Percentiles rank a stretch among this genome's conserved stretches.
phyloP scores from a whole-genome alignment of 2,329 filamentous ascomycete species.

The Byssochlamys sp. region DNA sequence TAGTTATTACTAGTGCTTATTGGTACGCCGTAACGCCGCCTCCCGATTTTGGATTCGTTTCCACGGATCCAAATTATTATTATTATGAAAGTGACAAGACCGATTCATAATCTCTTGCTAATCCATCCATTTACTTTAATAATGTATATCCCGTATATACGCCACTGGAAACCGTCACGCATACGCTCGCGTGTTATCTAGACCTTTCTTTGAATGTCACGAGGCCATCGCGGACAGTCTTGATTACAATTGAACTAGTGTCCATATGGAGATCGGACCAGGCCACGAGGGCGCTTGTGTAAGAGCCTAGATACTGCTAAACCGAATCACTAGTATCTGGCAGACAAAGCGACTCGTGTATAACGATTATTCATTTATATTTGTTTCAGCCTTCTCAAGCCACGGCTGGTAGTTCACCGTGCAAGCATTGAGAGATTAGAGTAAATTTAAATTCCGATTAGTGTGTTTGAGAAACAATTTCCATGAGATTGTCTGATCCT shows the following conservation, averaged over 20 bases:
- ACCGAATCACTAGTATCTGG: not conserved
- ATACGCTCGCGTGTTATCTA: no score
- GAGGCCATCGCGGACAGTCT: no score
- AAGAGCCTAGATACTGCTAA: not conserved
- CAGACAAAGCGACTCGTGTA: no score
- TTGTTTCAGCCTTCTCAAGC: not conserved
- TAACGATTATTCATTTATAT: not conserved
- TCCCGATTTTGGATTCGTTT: no score
- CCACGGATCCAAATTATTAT: no score
- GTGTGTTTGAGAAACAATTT: not conserved
- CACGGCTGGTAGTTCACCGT: not conserved
- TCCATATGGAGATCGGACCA: not conserved
- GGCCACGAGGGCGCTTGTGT: not conserved
- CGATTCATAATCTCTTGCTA: no score
- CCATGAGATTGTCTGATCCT: not conserved
- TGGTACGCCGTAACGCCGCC: no score
- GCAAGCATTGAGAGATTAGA: not conserved
- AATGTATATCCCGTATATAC: not conserved
- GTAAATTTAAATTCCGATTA: not conserved
- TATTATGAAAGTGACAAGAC: no score
- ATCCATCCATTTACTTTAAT: no score
- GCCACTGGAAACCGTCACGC: not conserved
- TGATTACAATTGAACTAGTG: no score
- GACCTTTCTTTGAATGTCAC: no score
- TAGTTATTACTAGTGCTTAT: not conserved